A percentile compares a stretch with the other conserved stretches of the same genome.
Evolutionary conservation across 2,329 filamentous ascomycete species (phyloP).

Genomic region (Colletotrichum eleusines): DNA sequence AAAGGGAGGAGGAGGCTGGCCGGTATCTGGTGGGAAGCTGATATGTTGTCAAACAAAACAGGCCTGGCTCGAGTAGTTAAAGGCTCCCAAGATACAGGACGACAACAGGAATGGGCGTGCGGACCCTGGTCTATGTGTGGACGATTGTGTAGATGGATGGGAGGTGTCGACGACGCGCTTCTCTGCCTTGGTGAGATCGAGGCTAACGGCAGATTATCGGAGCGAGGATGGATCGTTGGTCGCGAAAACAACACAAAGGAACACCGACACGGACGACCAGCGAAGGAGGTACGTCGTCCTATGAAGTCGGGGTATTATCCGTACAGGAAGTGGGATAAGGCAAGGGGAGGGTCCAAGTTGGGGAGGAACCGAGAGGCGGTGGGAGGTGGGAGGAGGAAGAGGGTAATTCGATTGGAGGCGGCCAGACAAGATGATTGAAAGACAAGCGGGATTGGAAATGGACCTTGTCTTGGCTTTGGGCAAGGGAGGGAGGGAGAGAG

Average conservation of each 20-base stretch:
- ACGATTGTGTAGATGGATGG: conserved; percentile 12
- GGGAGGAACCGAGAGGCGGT: conserved; percentile 37
- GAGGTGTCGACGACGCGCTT: conserved; percentile 31
- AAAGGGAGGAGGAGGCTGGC: conserved; percentile 27
- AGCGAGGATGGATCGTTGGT: conserved; percentile 30
- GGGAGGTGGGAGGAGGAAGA: conserved; percentile 16
- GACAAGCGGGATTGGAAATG: conserved; percentile 36
- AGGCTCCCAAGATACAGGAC: conserved; percentile 5
- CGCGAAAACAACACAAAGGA: conserved; percentile 29
- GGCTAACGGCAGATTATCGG: conserved; percentile 37
- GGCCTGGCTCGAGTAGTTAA: conserved; percentile 1
- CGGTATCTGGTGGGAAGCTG: conserved; percentile 17
- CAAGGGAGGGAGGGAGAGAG: conserved; percentile 11
- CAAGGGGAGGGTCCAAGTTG: conserved; percentile 29
- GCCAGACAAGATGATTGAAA: conserved; percentile 33
- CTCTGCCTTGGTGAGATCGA: conserved; percentile 27
- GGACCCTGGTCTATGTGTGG: conserved; percentile 26
- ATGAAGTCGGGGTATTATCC: conserved; percentile 4
- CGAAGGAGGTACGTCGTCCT: conserved; percentile 7
- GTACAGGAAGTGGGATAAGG: conserved; percentile 30
- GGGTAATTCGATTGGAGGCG: conserved; percentile 20
- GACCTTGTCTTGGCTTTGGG: conserved; percentile 39
- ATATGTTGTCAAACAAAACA: conserved; percentile 13
- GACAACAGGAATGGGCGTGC: conserved; percentile 19
- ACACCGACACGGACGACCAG: conserved; percentile 10